Evolutionary conservation across 169 alveolate species (phyloP).

Genomic region (Babesia gibsoni): DNA sequence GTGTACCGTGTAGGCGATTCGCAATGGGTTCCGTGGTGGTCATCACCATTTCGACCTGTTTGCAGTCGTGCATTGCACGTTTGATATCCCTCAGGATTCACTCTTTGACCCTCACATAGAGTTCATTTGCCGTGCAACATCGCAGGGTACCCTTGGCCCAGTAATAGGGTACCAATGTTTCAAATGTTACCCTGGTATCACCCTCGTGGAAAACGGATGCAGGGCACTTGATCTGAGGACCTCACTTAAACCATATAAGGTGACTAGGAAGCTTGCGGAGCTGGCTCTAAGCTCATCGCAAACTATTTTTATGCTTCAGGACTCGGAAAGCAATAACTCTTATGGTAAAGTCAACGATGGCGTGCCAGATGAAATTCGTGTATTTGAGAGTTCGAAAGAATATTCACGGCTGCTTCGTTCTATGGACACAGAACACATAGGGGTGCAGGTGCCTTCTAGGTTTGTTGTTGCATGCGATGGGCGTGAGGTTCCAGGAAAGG

Average conservation of each 20-base stretch:
- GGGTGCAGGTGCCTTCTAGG: constrained; percentile 78
- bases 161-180: constrained; percentile 18
- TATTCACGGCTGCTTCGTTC: constrained; percentile 71
- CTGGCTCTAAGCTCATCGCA: constrained; percentile 3
- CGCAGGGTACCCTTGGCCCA: constrained; percentile 1
- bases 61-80: constrained; percentile 68
- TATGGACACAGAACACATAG: constrained; percentile 68
- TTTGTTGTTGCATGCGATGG: constrained; percentile 81
- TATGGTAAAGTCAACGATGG: constrained; percentile 65
- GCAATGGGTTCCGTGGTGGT: constrained; percentile 73
- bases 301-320: not conserved
- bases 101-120: constrained; percentile 83
- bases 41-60: constrained; percentile 82
- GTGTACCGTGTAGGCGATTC: constrained; percentile 65
- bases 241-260: not conserved
- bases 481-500: constrained; percentile 52
- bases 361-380: constrained; percentile 67
- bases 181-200: constrained; percentile 1
- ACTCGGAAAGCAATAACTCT: constrained; percentile 3
- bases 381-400: constrained; percentile 67
- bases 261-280: not conserved
- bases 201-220: not conserved
- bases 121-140: constrained; percentile 14
- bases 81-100: constrained; percentile 83
- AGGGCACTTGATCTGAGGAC: not conserved